Conservation (phyloP, 2,329 filamentous ascomycete species). For the Colletotrichum simmondsii region DNA sequence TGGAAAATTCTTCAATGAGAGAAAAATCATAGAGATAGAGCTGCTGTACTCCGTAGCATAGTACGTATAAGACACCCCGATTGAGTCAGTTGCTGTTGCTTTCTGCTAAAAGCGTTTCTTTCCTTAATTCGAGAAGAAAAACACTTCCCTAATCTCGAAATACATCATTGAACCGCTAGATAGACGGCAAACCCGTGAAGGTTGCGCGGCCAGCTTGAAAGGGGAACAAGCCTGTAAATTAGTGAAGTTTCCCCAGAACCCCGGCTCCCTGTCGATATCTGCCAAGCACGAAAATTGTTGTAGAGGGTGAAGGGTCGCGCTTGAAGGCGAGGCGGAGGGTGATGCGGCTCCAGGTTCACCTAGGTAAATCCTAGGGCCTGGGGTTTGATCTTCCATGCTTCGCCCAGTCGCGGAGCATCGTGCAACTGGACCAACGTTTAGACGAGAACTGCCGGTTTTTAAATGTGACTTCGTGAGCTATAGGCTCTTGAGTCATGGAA, state of each 20-base stretch:
- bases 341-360: constrained; percentile 19
- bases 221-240: constrained; percentile 5
- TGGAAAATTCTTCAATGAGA: not conserved
- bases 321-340: constrained; percentile 1
- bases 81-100: not conserved
- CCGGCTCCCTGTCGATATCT: constrained; percentile 9
- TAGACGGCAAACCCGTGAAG: constrained; percentile 2
- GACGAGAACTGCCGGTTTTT: constrained; percentile 8
- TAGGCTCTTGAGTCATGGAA: constrained; percentile 12
- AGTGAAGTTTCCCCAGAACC: not conserved
- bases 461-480: constrained; percentile 6
- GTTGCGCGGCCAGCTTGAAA: not conserved
- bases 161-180: not conserved
- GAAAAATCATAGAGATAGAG: not conserved
- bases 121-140: not conserved
- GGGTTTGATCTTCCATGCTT: constrained; percentile 30
- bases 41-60: not conserved
- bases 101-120: not conserved
- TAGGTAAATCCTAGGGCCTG: constrained; percentile 23
- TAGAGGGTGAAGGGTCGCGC: constrained; percentile 5
- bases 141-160: not conserved
- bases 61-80: not conserved
- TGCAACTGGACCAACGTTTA: not conserved
- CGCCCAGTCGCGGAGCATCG: constrained; percentile 5
- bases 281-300: constrained; percentile 7